Base-by-base conservation (phyloP, 2,329 filamentous ascomycete species). In the Sordariomycetes sp. region DNA sequence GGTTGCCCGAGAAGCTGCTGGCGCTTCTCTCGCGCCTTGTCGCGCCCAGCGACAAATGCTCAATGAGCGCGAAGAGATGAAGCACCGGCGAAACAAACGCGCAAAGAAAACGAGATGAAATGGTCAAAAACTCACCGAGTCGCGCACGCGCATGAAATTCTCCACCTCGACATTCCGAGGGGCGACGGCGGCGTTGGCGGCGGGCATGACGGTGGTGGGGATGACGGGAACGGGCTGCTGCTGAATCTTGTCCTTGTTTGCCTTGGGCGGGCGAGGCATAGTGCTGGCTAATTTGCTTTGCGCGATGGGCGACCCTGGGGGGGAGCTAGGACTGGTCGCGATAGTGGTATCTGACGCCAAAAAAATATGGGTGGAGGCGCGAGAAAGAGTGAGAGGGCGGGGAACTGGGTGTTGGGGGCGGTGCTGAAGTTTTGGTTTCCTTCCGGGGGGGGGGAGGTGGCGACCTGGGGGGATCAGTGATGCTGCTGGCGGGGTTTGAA, bases 141-240 rank as follows among this genome's bases (percentile, higher is more conserved):
- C 89, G 65, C 89, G 82, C 54, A 90, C 89, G 67, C 85, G 79
- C 60, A 89, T 79, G 69, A 92, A 92, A 69, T 89, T 86, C 59
- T 89, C 85, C 58, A 87, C 78, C 60, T 89, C 82, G 62, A 87
- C 81, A 50, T 75, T 65, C 13, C 59, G 58, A 8, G 55, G 55
- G 12, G 51, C 35, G 10, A 57, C 52, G 17, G 72, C 67, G 25
- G 73, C 67, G 58, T 72, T 71, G 64, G 75, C 71, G 58, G 67
- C 67, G 25, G 73, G 67, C 58, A 72, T 71, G 64, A 75, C 71
- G 58, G 67, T 64, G 54, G 73, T 69, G 58, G 67, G 64, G 54
- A 73, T 69, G 58, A 68, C 63, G 45, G 70, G 64, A n/a, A 65
- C 65, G 58, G 67, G 64, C 35, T 32, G 28, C 28, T 69, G 13